Evolutionary conservation across 352 stramenopile species (phyloP), one percentile per base, ranked within the genome.

Genomic region (Halophytophthora batemanensis): DNA sequence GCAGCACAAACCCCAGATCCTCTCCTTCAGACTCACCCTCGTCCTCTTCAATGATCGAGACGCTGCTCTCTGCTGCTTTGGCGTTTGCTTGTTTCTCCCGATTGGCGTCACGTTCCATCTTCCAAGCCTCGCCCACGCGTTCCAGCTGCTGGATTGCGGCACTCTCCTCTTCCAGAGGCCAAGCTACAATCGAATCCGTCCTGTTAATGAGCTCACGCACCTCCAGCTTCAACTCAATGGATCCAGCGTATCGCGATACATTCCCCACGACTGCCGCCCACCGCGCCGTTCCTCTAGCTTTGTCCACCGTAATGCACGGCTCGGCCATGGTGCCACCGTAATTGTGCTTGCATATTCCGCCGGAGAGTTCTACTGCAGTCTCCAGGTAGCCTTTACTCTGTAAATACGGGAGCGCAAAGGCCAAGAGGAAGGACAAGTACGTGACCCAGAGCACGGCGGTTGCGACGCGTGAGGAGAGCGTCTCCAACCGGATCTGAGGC

Each of bases 401-500:
- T 21, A 94, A 39, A 65, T 92, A 92, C 22, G 83, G 79, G 46
- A 90, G 50, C 10, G 55, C 57, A 18, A 94, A 69, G 5, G 83
- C 83, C 15, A 92, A 45, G 3, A 80, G 61, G 44, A 94, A 94
- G 15, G 71, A 69, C 14, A 91, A 14, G 61, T 94, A 94, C 43
- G 83, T 90, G 59, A 90, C 58, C 57, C 68, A 80, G 7, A 94
- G 63, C 40, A 94, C 82, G 2, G 66, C 74, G 38, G 74, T 87
- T 6, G 81, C 77, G n/a, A 76, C 80, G 22, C 73, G 63, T 7
- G 83, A 92, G 15, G 79, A 87, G 14, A 94, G 52, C 31, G 83
- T 94, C 59, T 94, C 83, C 7, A 94, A 53, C 36, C 83, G 81
- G 56, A 94, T 89, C 43, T 75, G 68, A 47, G 83, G 71, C 28